Evolutionary conservation across 768 basidiomycete genomes (phyloP), one percentile per base, ranked within the genome.

Genomic region (Dentipellis fragilis): DNA sequence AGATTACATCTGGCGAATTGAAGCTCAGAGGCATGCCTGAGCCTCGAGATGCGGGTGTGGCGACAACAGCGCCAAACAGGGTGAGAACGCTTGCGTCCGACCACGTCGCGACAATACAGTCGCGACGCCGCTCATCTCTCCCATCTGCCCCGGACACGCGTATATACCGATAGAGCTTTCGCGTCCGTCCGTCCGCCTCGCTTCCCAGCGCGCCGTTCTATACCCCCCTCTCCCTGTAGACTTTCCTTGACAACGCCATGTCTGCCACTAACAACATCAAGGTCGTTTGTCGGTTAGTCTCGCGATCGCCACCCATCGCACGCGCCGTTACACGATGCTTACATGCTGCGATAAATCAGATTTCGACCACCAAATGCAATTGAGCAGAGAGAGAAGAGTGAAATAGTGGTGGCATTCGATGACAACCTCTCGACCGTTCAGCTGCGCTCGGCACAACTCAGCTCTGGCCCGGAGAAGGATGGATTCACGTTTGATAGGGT

Each of bases 401-500:
- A 93, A 69, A 85, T 92, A 65, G 87, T 98, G 58, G 92, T 94
- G 46, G 75, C 84, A 60, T 93, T 95, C 71, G 85, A 84, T 68
- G 90, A 92, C 58, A 87, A 88, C 73, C 74, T 90, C 34, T 86
- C 87, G 63, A 89, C 89, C 2, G 90, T 89, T 53, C 77, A 85
- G 62, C 75, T 98, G 72, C 86, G 83, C 71, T 85, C 81, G 40
- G 75, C 83, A 38, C 77, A 81, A 60, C 65, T 80, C 21, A 77
- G 80, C 56, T 79, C 85, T 48, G 94, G 93, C 2, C 88, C 93
- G 48, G 94, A 96, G 75, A 95, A 84, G 75, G 89, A 93, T 76
- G 95, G 95, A 23, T 99, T 99, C 73, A 93, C 93, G 37, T 95
- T 97, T 65, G 96, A 99, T 70, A 80, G 94, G 59, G 93, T 95